Evolutionary conservation across 441 rosid genomes (phyloP).

Genomic region (Euphorbia celastroides): DNA sequence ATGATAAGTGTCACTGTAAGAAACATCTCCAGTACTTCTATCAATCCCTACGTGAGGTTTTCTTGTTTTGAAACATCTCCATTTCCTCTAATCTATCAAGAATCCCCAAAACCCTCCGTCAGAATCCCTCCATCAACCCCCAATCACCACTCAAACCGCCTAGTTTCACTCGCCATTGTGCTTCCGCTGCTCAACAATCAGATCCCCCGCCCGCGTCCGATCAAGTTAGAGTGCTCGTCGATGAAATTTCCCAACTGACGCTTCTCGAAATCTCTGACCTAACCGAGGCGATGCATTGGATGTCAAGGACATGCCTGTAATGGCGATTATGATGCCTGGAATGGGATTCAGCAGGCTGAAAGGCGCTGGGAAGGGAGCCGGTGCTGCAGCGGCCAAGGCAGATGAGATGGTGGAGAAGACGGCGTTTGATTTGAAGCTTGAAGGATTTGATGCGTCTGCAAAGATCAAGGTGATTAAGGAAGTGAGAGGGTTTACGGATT

Average conservation of each 20-base stretch:
- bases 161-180: conserved; percentile 19
- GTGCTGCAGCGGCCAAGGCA: conserved; percentile 30
- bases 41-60: too few species aligned
- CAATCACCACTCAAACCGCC: neutral
- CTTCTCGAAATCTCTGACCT: conserved; percentile 69
- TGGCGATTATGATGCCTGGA: conserved; percentile 92
- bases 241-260: conserved; percentile 61
- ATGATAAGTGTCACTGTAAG: too few species aligned
- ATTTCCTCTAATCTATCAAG: conserved; percentile 40
- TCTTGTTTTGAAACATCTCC: too few species aligned
- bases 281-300: conserved; percentile 52
- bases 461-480: conserved; percentile 88
- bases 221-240: conserved; percentile 45
- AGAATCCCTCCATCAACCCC: neutral
- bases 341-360: conserved; percentile 46
- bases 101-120: conserved; percentile 17
- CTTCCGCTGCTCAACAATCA: conserved; percentile 32
- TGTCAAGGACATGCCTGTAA: conserved; percentile 57
- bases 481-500: conserved; percentile 64
- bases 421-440: conserved; percentile 72
- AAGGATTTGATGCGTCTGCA: conserved; percentile 56
- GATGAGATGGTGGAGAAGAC: conserved; percentile 63
- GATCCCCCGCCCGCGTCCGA: conserved; percentile 30
- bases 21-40: too few species aligned
- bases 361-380: conserved; percentile 31